Base-by-base conservation (phyloP, 805 yeast species). In the Zygosaccharomyces pseudorouxii region DNA sequence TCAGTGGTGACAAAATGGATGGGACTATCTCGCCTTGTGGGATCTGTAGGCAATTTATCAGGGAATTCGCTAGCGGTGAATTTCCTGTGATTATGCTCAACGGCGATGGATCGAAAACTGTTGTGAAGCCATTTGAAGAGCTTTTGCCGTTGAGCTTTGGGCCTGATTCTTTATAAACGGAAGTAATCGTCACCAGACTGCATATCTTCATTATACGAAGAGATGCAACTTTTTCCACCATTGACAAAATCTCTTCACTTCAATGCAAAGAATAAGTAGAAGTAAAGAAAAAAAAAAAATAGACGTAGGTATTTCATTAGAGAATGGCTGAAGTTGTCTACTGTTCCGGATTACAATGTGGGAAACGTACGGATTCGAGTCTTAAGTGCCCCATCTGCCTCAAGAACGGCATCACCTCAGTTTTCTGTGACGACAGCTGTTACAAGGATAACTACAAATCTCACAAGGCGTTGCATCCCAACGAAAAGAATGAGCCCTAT, bases 301-400 rank as follows among this genome's bases (percentile, higher is more conserved):
- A 25, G 28, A 9, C 10, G 28, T 25, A 25, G 28, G 28, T 25
- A 25, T 7, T 19, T 29, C 18, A 23, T 11, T 11, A 19, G 23
- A 41, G 19, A n/a, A 41, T 41, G 44, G 16, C 44, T 16, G 44
- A 41, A 41, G 44, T 29, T 10, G 30, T 49, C n/a, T 57, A 57
- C 42, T 92, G 97, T 69, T 72, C 86, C 9, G 86, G 96, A 20
- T 79, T 86, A 18, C 86, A 80, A 58, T 93, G 99, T 72, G 93
- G 93, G 18, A 89, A 89, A 59, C 77, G 75, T 31, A 89, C 96
- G 11, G 72, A 72, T 3, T 84, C 95, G 18, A 68, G 75, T 37
- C 73, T 93, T 55, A 89, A 89, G 64, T 93, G 99, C 67, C 99
- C 99, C 0, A 74, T 90, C 12, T 93, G 99, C 68, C 70, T 93